Conservation (phyloP, 148 eudicot species). For the Amaranthus cruentus region DNA sequence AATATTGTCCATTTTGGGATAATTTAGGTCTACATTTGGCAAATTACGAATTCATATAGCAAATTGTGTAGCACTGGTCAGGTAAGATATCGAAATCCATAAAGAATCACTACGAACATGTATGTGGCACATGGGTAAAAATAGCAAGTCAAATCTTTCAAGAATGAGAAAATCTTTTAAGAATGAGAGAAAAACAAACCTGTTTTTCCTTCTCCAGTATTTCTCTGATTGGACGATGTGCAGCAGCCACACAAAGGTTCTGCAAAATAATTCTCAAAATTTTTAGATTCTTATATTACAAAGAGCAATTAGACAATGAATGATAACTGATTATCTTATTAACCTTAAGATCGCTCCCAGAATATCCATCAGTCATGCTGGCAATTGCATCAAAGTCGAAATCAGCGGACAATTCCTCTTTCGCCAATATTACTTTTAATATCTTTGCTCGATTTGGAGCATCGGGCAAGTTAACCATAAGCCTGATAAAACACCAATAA, state of each 20-base stretch:
- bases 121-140: not conserved
- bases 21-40: no score
- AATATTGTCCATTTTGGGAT: no score
- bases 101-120: not conserved
- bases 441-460: constrained; percentile 92
- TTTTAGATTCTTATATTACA: constrained; percentile 9
- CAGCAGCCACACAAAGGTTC: constrained; percentile 95
- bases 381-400: constrained; percentile 83
- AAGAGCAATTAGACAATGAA: constrained; percentile 11
- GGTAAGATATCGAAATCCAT: no score
- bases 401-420: constrained; percentile 79
- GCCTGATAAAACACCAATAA: constrained; percentile 32
- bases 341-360: constrained; percentile 99
- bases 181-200: constrained; percentile 35
- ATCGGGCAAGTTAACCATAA: constrained; percentile 98
- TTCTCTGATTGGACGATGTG: constrained; percentile 96
- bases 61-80: no score
- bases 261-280: constrained; percentile 27
- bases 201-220: constrained; percentile 80
- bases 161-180: not conserved
- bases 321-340: not conserved
- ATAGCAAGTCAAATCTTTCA: not conserved
- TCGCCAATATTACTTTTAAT: constrained; percentile 74
- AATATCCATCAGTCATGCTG: constrained; percentile 91
- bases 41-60: no score